phyloP scores from a whole-genome alignment of 495 filamentous ascomycete species.

The Daldinia grandis region DNA sequence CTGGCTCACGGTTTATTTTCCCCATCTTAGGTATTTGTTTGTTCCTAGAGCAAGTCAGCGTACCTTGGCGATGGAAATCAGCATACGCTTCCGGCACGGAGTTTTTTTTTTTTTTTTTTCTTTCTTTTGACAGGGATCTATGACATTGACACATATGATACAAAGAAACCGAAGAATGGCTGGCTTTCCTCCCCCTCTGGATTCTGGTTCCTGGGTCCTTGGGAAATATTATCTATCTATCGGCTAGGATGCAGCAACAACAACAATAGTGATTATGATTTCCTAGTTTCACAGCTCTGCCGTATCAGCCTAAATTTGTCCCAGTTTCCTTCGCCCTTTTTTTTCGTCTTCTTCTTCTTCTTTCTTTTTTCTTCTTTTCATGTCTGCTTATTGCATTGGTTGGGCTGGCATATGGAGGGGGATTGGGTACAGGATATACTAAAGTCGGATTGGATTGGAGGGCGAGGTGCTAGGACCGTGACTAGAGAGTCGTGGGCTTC shows the following conservation, averaged over 20 bases:
- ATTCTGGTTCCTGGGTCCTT: neutral
- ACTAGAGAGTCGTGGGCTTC: too few species aligned
- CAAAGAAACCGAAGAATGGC: neutral
- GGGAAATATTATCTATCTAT: neutral
- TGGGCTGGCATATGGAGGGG: neutral
- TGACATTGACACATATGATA: neutral
- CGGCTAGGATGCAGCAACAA: too few species aligned
- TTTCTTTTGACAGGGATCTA: neutral
- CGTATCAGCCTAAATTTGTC: neutral
- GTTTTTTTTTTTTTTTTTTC: neutral
- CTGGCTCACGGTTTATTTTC: neutral
- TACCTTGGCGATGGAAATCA: neutral
- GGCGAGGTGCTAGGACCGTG: neutral
- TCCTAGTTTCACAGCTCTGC: neutral
- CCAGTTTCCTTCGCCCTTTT: too few species aligned
- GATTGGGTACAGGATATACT: neutral
- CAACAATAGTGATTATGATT: neutral
- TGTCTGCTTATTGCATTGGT: neutral
- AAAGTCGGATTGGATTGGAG: neutral
- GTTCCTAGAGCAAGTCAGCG: neutral
- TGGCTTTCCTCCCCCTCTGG: neutral
- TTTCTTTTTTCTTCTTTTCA: neutral
- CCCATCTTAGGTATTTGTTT: slow-evolving; percentile 3
- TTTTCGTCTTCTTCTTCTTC: neutral
- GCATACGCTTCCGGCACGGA: neutral